Evolutionary conservation across 2,329 filamentous ascomycete species (phyloP).

Genomic region (Fusarium sp.): DNA sequence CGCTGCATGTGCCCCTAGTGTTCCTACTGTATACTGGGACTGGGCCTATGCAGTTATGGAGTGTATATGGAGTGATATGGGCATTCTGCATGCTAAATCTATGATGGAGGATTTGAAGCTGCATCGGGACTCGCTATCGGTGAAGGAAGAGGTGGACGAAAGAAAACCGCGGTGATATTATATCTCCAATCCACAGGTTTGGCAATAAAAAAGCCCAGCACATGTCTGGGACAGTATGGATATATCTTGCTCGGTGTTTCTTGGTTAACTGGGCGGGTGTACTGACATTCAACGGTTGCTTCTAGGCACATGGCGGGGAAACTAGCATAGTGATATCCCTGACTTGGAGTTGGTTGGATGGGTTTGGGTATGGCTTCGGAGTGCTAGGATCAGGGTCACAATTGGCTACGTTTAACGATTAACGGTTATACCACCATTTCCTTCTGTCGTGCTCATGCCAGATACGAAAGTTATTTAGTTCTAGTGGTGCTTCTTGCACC

Average conservation of each 20-base stretch:
- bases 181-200: not conserved
- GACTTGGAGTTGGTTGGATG: slow-evolving; percentile 10
- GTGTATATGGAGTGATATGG: slow-evolving; percentile 64
- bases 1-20: slow-evolving; percentile 61
- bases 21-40: slow-evolving; percentile 57
- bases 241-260: slow-evolving; percentile 28
- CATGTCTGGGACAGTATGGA: slow-evolving; percentile 2
- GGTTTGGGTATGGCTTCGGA: slow-evolving; percentile 1
- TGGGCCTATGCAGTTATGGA: slow-evolving; percentile 62
- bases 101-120: slow-evolving; percentile 59
- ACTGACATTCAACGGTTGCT: slow-evolving; percentile 9
- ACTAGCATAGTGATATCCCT: slow-evolving; percentile 9
- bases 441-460: not conserved
- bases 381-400: not conserved
- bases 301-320: not conserved
- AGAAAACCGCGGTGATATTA: slow-evolving; percentile 4
- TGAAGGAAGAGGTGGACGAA: slow-evolving; percentile 24
- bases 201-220: not conserved
- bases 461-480: not conserved
- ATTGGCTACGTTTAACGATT: slow-evolving; percentile 3
- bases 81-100: slow-evolving; percentile 63
- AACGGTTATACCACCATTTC: not conserved
- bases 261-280: not conserved
- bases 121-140: slow-evolving; percentile 35
- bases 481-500: not conserved